Base-by-base conservation (phyloP, 2,329 filamentous ascomycete genomes). In the Clarireedia paspali region DNA sequence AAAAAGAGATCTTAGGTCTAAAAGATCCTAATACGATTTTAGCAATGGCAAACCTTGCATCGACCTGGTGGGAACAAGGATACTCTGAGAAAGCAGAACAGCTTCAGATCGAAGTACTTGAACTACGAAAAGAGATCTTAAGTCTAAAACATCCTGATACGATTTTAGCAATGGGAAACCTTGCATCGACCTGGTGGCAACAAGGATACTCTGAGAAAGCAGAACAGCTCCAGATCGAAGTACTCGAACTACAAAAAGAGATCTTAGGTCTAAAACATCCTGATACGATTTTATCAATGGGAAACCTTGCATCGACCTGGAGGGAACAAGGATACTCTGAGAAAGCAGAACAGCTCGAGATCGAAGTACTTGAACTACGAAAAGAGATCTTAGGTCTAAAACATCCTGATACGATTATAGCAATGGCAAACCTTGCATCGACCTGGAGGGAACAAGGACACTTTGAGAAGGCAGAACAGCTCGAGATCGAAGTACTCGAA, bases 121-220 rank as follows among this genome's bases (percentile, higher is more conserved):
- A 40, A 17, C 15, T 40, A n/a, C 38, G n/a, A 17, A 17, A 15
- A n/a, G 14, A 40, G 38, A n/a, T 40, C 4, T 40, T 17, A n/a
- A 15, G 38, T 17, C 6, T 4, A 40, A 40, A 17, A n/a, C 55
- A 57, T 52, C 50, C 50, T 2, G 34, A 47, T n/a, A 59, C 55
- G 6, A 40, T 40, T 40, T 6, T 0, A 40, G 17, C 46, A 27
- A 57, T 57, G 49, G 47, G 30, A 23, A 53, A 55, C 47, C 46
- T 57, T 17, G 56, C 52, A 4, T 34, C 10, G 4, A 57, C 36
- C 3, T 57, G 20, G 4, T 0, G 26, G 5, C 23, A 51, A 12
- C 56, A 54, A 47, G 58, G 57, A 15, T 34, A 20, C 14, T 40
- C 7, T 20, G 20, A 60, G 2, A 50, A 53, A 24, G 52, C 59